A percentile compares a stretch with the other conserved stretches of the same genome.
These are phyloP conservation scores for Citrullus mucosospermus DNA, from an alignment of 306 rosid genomes.

Conservation along the genomic window DNA sequence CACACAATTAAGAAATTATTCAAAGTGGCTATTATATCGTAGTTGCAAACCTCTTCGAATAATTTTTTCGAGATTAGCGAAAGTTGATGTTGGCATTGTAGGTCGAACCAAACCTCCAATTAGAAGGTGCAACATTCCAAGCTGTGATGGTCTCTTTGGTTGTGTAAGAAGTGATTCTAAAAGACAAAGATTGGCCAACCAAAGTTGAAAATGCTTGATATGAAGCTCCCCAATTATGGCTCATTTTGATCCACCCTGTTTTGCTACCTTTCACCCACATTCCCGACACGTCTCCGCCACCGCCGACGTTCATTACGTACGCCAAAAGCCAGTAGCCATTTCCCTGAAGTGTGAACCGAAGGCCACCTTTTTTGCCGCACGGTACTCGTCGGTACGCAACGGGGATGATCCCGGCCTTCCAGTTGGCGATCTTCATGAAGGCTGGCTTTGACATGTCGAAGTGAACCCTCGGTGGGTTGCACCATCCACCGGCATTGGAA, in stretches of 20 bases:
- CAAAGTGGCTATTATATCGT: neutral
- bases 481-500: conserved; percentile 78
- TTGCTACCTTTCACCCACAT: conserved; percentile 82
- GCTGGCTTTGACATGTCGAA: conserved; percentile 91
- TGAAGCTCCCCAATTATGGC: conserved; percentile 97
- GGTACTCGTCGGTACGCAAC: conserved; percentile 72
- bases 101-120: conserved; percentile 52
- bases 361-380: conserved; percentile 41
- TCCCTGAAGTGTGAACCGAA: conserved; percentile 65
- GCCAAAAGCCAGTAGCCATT: conserved; percentile 86
- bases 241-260: conserved; percentile 75
- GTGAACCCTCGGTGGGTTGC: conserved; percentile 77
- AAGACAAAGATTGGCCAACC: conserved; percentile 65
- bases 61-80: conserved; percentile 8
- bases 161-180: conserved; percentile 61
- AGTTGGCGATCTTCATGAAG: conserved; percentile 77
- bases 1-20: neutral
- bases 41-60: neutral
- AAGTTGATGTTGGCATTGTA: conserved; percentile 48
- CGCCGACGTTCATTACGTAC: conserved; percentile 83
- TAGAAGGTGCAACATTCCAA: conserved; percentile 71
- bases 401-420: conserved; percentile 72
- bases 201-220: conserved; percentile 77
- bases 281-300: conserved; percentile 62
- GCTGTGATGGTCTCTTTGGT: conserved; percentile 44